Evolutionary conservation across 495 filamentous ascomycete genomes (phyloP), one percentile per base, ranked within the genome.

Genomic region (Talaromyces stipitatus): DNA sequence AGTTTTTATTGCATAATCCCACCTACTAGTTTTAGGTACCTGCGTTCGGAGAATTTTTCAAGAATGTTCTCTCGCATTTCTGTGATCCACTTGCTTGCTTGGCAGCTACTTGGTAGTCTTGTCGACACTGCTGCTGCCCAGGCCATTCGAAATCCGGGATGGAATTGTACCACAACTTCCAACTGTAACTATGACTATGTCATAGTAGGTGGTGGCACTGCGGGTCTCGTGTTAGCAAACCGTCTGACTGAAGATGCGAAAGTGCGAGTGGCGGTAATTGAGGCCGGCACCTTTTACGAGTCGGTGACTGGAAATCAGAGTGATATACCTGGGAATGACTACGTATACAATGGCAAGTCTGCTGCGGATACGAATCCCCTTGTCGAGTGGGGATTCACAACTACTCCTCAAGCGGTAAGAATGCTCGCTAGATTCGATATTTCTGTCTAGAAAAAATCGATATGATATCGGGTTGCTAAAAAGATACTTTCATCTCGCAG

Each of bases 231-330:
- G 1, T 58, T 85, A 2, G 82, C 80, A 4, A 69, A 69, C 1
- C 68, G 82, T 10, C 65, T 85, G 2, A 72, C 73, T 2, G 61
- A 73, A 54, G 56, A 68, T 27, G 53, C 60, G 0, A 63, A 56
- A 14, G 54, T 67, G 41, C 65, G 43, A 4, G 75, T 81, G 3
- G 78, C 75, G 1, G 64, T 85, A 5, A 64, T 86, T 12, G 83
- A 86, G 66, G 82, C 83, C 3, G 83, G 83, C 9, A 73, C 72
- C 0, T 70, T 76, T 54, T 85, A 85, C 55, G 75, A 85, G 60
- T 38, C 70, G 4, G 70, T 75, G 62, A 67, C 73, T 62, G 62
- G 78, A 52, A 68, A 82, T 54, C 64, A 50, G 10, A 71, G 60
- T 54, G 57, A 64, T 22, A 66, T 82, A 11, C 80, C 78, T 3